Evolutionary conservation across 2,329 filamentous ascomycete species (phyloP), one percentile per base, ranked within the genome.

Genomic region (Penicillium polonicum): DNA sequence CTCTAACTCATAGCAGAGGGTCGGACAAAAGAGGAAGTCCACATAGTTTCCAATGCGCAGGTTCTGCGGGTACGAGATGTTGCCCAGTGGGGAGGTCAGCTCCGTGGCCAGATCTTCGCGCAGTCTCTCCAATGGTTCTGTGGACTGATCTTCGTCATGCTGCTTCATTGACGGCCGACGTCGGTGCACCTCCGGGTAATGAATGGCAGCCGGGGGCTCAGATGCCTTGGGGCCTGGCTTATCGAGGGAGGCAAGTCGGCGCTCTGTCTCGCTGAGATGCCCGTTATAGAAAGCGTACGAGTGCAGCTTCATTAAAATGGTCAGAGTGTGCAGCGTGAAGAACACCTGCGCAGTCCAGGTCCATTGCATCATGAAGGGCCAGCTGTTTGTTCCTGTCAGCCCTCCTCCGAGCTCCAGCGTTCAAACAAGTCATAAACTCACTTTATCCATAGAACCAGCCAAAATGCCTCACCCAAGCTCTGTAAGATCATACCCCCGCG

Each of bases 201-300:
- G 83, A 65, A 94, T 89, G 15, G 87, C 89, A 1, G 88, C 88
- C 4, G 62, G 44, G 5, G 60, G 55, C 12, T 82, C 84, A 65
- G 85, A 85, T 50, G 87, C 88, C 5, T 85, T 64, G 6, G 65
- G 84, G 5, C 83, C 85, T n/a, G 84, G 83, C 2, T 92, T 91
- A 74, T 99, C 94, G 35, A 99, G 86, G 41, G 86, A 86, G 55
- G 84, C 85, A 13, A 99, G 82, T 12, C 91, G 88, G 70, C 88
- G 87, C 73, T 95, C 85, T 0, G 91, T 95, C 73, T 94, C 91
- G 65, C 89, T 90, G 17, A 99, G 81, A 74, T 99, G 94, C 12
- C 94, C 94, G 68, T 97, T 97, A 79, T 99, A 99, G 75, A 97
- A 99, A 25, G 91, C 90, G 71, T 96, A 99, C 6, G 92, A 97